phyloP scores from a whole-genome alignment of 2,329 filamentous ascomycete species.

The Colletotrichum lentis region DNA sequence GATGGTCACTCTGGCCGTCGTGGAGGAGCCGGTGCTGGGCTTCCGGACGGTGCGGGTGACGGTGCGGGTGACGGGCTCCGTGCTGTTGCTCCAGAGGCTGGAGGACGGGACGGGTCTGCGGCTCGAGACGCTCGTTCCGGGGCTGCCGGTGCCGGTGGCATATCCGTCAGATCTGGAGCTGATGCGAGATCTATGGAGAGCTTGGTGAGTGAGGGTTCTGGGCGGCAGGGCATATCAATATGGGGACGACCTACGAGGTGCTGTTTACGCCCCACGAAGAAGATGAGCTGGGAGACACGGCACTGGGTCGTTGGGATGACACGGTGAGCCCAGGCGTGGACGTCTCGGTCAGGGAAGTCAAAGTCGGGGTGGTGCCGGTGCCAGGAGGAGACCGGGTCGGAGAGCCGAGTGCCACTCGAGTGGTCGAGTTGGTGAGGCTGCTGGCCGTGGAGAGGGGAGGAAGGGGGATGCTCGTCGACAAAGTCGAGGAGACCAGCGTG shows the following conservation, averaged over 20 bases:
- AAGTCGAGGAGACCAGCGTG: constrained; percentile 1
- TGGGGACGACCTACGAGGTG: constrained; percentile 7
- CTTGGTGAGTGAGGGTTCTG: background rate
- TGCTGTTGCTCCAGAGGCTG: constrained; percentile 25
- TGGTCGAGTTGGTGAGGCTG: constrained; percentile 15
- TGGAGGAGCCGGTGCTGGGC: constrained; percentile 1
- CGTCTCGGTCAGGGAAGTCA: background rate
- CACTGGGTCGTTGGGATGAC: constrained; percentile 24
- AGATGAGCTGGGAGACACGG: constrained; percentile 15
- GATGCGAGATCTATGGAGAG: background rate
- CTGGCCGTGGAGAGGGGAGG: constrained; percentile 1
- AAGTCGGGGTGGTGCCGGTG: background rate
- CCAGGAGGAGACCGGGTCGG: constrained; percentile 5
- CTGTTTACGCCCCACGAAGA: constrained; percentile 7
- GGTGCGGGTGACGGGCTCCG: constrained; percentile 2
- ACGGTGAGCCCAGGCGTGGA: constrained; percentile 1
- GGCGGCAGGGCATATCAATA: too few species aligned
- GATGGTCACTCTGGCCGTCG: background rate
- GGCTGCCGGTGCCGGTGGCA: constrained; percentile 17
- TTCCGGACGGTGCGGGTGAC: background rate
- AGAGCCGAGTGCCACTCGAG: background rate
- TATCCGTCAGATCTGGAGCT: background rate
- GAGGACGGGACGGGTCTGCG: background rate
- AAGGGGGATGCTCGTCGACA: constrained; percentile 11
- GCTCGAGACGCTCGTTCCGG: background rate